These are phyloP conservation scores for Colletotrichum horii DNA, from an alignment of 2,329 filamentous ascomycete genomes.

Conservation along the genomic window DNA sequence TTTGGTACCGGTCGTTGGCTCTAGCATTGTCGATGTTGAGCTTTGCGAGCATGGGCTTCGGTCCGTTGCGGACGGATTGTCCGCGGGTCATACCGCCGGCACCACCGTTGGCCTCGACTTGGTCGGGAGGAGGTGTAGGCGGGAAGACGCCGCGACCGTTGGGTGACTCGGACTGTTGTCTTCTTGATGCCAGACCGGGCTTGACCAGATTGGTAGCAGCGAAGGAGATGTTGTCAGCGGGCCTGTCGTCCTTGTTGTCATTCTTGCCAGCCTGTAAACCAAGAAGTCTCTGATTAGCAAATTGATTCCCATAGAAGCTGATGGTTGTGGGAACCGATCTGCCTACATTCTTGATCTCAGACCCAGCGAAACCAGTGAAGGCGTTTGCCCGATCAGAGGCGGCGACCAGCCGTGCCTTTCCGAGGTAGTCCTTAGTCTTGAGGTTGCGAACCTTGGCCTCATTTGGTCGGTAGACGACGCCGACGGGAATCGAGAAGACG, in stretches of 20 bases:
- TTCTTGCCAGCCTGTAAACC: slow-evolving; percentile 50
- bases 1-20: slow-evolving; percentile 60
- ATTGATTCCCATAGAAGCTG: slow-evolving; percentile 2
- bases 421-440: slow-evolving; percentile 96
- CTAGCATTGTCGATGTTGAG: slow-evolving; percentile 63
- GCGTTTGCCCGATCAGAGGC: slow-evolving; percentile 81
- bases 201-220: slow-evolving; percentile 94
- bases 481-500: slow-evolving; percentile 97
- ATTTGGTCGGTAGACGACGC: slow-evolving; percentile 93
- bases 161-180: slow-evolving; percentile 86
- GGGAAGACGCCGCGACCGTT: slow-evolving; percentile 82
- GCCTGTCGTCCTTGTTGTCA: slow-evolving; percentile 77
- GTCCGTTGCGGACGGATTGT: slow-evolving; percentile 66
- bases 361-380: slow-evolving; percentile 81
- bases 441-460: slow-evolving; percentile 98
- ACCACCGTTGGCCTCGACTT: slow-evolving; percentile 61
- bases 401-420: slow-evolving; percentile 92
- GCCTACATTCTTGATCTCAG: slow-evolving; percentile 76
- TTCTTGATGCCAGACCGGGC: slow-evolving; percentile 77
- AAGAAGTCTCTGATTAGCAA: slow-evolving; percentile 28
- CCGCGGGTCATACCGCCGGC: slow-evolving; percentile 52
- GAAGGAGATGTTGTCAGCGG: slow-evolving; percentile 84
- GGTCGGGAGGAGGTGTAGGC: slow-evolving; percentile 96
- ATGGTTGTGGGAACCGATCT: not conserved
- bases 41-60: slow-evolving; percentile 65